Conservation (phyloP, 768 basidiomycete genomes). For the Suillus subalutaceus region DNA sequence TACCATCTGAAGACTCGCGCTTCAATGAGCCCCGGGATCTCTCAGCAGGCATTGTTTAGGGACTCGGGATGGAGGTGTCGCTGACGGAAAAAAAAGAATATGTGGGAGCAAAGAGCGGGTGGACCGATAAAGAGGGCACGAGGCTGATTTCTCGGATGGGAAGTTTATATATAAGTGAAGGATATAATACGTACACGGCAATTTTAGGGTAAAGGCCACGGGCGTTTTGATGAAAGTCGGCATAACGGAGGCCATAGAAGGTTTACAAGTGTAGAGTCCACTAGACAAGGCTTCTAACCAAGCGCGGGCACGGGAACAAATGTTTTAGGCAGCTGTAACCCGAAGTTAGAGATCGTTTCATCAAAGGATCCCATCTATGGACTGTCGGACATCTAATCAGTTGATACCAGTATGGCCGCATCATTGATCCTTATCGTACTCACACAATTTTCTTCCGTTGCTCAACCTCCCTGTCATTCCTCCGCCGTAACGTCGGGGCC, state of each 20-base stretch:
- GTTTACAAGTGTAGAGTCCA: conserved; percentile 20
- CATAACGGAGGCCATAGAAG: conserved; percentile 36
- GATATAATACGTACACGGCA: conserved; percentile 35
- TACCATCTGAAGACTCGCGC: conserved; percentile 40
- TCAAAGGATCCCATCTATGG: not conserved
- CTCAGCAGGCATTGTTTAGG: conserved; percentile 47
- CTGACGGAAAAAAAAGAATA: conserved; percentile 14
- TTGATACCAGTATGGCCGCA: not conserved
- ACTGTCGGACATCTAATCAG: conserved; percentile 16
- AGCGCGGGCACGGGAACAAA: conserved; percentile 9
- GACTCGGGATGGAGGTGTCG: conserved; percentile 25
- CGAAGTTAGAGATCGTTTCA: conserved; percentile 13
- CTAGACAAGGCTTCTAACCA: not conserved
- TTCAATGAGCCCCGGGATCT: conserved; percentile 42
- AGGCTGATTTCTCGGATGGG: conserved; percentile 20
- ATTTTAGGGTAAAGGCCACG: conserved; percentile 35
- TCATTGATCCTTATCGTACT: conserved; percentile 12
- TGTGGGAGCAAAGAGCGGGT: conserved; percentile 20
- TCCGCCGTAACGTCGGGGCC: not conserved
- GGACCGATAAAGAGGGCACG: conserved; percentile 27
- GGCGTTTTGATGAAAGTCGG: conserved; percentile 31
- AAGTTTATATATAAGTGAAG: conserved; percentile 32
- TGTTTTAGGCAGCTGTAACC: conserved; percentile 21
- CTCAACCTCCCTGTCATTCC: too few species aligned
- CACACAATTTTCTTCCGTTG: not conserved